A percentile compares a stretch with the other conserved stretches of the same genome.
These are phyloP conservation scores for Stemphylium beticola DNA, from an alignment of 2,329 filamentous ascomycete genomes.

Conservation along the genomic window DNA sequence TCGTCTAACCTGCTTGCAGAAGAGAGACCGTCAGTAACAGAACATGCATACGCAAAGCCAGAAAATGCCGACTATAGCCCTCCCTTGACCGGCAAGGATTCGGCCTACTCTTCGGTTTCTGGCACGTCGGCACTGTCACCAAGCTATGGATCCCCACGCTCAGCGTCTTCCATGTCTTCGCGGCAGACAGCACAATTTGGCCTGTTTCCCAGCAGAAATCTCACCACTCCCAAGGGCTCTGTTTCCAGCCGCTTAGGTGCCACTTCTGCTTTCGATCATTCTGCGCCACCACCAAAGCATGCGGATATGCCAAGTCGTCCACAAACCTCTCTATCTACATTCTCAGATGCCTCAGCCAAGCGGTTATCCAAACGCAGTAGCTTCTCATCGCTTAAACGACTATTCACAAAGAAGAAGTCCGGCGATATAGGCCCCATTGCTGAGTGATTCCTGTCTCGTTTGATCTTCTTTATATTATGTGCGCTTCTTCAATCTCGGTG, in stretches of 20 bases:
- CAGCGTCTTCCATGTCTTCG: conserved; percentile 39
- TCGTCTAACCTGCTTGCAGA: conserved; percentile 22
- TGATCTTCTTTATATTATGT: conserved; percentile 15
- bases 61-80: conserved; percentile 36
- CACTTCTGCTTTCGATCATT: conserved; percentile 25
- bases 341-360: conserved; percentile 26
- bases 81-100: conserved; percentile 46
- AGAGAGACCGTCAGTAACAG: conserved; percentile 14
- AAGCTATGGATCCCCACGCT: conserved; percentile 31
- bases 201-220: conserved; percentile 41
- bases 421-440: conserved; percentile 42
- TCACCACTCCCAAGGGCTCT: conserved; percentile 43
- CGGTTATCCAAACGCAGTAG: conserved; percentile 42
- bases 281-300: conserved; percentile 21
- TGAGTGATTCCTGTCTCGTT: conserved; percentile 29
- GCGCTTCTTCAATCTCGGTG: conserved; percentile 27
- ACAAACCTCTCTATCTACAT: conserved; percentile 37
- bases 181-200: conserved; percentile 44
- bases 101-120: conserved; percentile 49
- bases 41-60: conserved; percentile 15
- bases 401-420: conserved; percentile 47
- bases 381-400: conserved; percentile 43
- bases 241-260: conserved; percentile 35
- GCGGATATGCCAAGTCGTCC: conserved; percentile 31
- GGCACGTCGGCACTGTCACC: conserved; percentile 43